Base-by-base conservation (phyloP, 2,329 filamentous ascomycete genomes). In the Epichloe sibirici region DNA sequence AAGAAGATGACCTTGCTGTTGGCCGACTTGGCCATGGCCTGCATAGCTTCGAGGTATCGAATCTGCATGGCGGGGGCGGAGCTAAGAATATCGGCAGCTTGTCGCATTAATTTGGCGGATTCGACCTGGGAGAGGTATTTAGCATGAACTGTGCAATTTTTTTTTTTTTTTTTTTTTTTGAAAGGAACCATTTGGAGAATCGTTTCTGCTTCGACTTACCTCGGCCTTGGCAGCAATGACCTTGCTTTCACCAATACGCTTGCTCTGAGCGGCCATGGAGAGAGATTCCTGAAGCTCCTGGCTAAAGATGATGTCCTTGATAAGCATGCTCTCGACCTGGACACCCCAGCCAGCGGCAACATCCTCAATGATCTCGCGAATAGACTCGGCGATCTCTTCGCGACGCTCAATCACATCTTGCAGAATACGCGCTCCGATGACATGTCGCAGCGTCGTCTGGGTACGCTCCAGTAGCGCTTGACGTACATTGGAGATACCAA, bases 261-360 rank as follows among this genome's bases (percentile, higher is more conserved):
- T 97, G 75, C 86, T 89, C 78, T 98, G 93, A 3, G 93, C 93
- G 40, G 93, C 93, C 93, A 98, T 97, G 66, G 88, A 95, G 48
- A 98, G 81, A 17, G 88, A 93, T 65, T 97, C 91, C 71, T 98
- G 93, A 45, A 98, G 78, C 61, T 97, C 93, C 65, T 89, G 83
- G 71, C 83, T 90, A 81, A 98, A 98, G 67, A 97, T 87, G 66
- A 98, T 95, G 70, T 98, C 93, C 74, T 98, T 97, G 79, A 98
- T 91, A 60, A 98, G 83, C 91, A 98, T 98, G 65, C 85, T 90
- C 77, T 97, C 93, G 54, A 97, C 93, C 65, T 88, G 83, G 7
- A 95, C 91, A 71, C 93, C 93, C 93, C 93, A 98, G 56, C 88
- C 89, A 11, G 81, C 75, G 5, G 93, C 91, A 1, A 95, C 93